Percentiles rank a stretch among this genome's conserved stretches.
Evolutionary conservation across 2,329 filamentous ascomycete genomes (phyloP).

Genomic region (Aphanocladium album): DNA sequence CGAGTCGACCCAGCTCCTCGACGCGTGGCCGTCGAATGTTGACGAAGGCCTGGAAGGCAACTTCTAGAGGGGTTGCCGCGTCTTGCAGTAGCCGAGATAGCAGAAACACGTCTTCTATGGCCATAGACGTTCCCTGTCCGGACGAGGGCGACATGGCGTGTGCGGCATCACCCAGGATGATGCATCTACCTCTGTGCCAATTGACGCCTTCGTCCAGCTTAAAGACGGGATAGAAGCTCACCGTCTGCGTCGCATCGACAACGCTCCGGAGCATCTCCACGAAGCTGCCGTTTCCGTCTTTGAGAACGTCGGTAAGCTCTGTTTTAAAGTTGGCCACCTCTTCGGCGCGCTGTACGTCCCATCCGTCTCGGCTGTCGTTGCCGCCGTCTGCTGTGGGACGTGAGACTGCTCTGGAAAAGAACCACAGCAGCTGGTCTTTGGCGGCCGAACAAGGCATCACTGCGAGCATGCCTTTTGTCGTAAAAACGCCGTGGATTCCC

Average conservation of each 20-base stretch:
- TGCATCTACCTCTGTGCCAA: conserved; percentile 31
- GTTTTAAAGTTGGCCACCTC: background rate
- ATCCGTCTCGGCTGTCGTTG: background rate
- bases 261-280: background rate
- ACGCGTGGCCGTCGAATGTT: background rate
- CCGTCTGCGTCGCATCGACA: background rate
- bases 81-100: background rate
- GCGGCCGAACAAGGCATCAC: background rate
- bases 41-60: background rate
- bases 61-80: background rate
- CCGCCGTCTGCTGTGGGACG: too few species aligned
- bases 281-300: background rate
- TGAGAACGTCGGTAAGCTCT: background rate
- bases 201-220: conserved; percentile 23
- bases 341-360: background rate
- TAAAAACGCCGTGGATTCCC: background rate
- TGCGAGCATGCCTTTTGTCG: background rate
- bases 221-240: background rate
- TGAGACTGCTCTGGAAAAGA: background rate
- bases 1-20: background rate
- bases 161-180: conserved; percentile 52
- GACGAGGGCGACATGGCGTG: conserved; percentile 50
- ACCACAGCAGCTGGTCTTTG: background rate
- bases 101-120: background rate
- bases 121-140: background rate